Percentiles rank a stretch among this genome's conserved stretches.
phyloP scores from a whole-genome alignment of 768 basidiomycete genomes.

The Xanthoconium stramineum region DNA sequence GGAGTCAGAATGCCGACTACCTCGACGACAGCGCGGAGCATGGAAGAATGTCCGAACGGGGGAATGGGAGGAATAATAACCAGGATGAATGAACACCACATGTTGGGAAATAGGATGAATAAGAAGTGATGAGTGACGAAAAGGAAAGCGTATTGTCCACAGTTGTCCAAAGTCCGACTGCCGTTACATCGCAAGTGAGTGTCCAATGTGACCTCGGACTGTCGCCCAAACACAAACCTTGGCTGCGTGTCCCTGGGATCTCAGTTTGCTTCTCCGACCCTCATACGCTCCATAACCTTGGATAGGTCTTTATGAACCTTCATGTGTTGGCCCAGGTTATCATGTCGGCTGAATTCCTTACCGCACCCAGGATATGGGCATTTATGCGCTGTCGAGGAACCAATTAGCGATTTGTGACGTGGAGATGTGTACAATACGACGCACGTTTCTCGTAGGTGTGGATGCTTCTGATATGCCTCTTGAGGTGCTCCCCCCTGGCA shows the following conservation, averaged over 20 bases:
- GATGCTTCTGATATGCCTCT: slow-evolving; percentile 83
- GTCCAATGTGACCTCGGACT: slow-evolving; percentile 21
- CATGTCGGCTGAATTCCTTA: slow-evolving; percentile 83
- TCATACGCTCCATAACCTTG: slow-evolving; percentile 27
- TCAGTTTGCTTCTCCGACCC: slow-evolving; percentile 16
- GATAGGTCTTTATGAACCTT: slow-evolving; percentile 59
- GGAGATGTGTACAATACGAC: slow-evolving; percentile 23
- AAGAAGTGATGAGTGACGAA: slow-evolving; percentile 13
- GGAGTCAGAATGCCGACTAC: slow-evolving; percentile 14
- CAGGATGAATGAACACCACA: slow-evolving; percentile 21
- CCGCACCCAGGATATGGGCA: slow-evolving; percentile 79
- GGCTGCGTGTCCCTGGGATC: slow-evolving; percentile 3
- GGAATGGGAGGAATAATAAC: slow-evolving; percentile 19
- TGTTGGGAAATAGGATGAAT: slow-evolving; percentile 25
- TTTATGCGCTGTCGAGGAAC: slow-evolving; percentile 56
- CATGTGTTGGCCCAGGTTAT: slow-evolving; percentile 88
- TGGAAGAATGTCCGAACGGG: slow-evolving; percentile 24
- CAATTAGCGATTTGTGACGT: slow-evolving; percentile 10
- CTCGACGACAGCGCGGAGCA: slow-evolving; percentile 15
- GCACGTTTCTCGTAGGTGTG: slow-evolving; percentile 92
- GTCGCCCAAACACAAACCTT: slow-evolving; percentile 18
- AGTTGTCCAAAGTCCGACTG: slow-evolving; percentile 26
- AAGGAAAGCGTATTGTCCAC: slow-evolving; percentile 26
- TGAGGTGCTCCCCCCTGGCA: slow-evolving; percentile 84
- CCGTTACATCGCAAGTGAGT: slow-evolving; percentile 18